These are phyloP conservation scores for Solanum bulbocastanum DNA, from an alignment of 257 asterid species.

Conservation along the genomic window DNA sequence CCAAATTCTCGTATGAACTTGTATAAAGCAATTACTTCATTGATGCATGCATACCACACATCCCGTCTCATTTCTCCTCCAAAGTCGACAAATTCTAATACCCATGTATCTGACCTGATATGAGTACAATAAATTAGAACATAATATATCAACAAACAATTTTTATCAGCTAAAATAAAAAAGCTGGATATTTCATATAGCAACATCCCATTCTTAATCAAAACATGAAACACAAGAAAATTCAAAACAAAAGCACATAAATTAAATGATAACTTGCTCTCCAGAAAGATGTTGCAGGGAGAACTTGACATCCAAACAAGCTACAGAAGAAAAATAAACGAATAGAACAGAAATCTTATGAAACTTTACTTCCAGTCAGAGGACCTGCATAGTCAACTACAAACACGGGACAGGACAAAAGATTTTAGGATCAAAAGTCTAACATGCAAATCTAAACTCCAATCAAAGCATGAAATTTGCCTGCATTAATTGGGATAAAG, in stretches of 20 bases:
- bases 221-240: neutral
- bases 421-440: neutral
- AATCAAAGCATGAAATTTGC: neutral
- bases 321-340: neutral
- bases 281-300: neutral
- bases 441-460: neutral
- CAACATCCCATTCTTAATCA: neutral
- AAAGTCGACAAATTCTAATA: slow-evolving; percentile 82
- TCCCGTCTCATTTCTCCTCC: slow-evolving; percentile 93
- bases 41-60: slow-evolving; percentile 79
- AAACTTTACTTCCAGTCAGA: neutral
- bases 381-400: neutral
- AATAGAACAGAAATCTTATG: neutral
- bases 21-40: slow-evolving; percentile 60
- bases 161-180: neutral
- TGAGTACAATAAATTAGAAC: neutral
- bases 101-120: slow-evolving; percentile 53
- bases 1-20: slow-evolving; percentile 67
- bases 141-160: neutral
- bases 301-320: neutral
- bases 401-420: neutral
- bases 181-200: neutral
- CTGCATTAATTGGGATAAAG: neutral
- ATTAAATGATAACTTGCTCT: neutral
- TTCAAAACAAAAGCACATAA: neutral